Conservation (phyloP, 179 eudicot genomes). For the Vitellaria paradoxa region DNA sequence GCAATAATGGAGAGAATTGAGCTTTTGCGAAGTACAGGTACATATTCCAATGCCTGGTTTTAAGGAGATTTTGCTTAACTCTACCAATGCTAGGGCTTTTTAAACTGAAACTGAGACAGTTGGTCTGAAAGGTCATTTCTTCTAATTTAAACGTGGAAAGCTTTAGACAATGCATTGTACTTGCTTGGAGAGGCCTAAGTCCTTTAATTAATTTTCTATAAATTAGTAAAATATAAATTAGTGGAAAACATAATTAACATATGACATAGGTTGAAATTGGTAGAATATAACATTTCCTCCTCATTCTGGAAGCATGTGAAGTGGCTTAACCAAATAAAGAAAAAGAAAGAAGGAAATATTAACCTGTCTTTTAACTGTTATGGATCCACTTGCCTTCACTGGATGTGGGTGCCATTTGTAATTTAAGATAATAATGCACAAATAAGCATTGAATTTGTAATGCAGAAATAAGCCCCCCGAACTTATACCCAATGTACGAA, state of each 20-base stretch:
- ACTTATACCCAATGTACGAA: too few relatives aligned
- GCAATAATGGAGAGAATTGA: conserved; percentile 57
- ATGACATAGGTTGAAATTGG: neutral
- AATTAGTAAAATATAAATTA: neutral
- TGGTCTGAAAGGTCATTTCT: neutral
- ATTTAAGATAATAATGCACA: too few relatives aligned
- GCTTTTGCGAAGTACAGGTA: conserved; percentile 60
- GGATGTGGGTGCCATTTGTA: neutral
- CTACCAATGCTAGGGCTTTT: neutral
- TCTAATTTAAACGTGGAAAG: neutral
- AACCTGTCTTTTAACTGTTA: too few relatives aligned
- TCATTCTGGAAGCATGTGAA: neutral
- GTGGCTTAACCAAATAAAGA: neutral
- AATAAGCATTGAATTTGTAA: too few relatives aligned
- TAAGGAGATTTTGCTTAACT: neutral
- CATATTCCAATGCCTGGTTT: neutral
- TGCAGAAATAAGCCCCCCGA: too few relatives aligned
- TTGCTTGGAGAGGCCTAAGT: neutral
- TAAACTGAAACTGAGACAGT: neutral
- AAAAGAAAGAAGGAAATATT: neutral
- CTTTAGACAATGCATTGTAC: neutral
- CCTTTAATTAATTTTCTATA: neutral
- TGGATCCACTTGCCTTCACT: neutral
- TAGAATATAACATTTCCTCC: neutral
- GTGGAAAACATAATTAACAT: neutral